A percentile compares a stretch with the other conserved stretches of the same genome.
phyloP scores from a whole-genome alignment of 2,329 filamentous ascomycete species.

The Alternaria consortialis region DNA sequence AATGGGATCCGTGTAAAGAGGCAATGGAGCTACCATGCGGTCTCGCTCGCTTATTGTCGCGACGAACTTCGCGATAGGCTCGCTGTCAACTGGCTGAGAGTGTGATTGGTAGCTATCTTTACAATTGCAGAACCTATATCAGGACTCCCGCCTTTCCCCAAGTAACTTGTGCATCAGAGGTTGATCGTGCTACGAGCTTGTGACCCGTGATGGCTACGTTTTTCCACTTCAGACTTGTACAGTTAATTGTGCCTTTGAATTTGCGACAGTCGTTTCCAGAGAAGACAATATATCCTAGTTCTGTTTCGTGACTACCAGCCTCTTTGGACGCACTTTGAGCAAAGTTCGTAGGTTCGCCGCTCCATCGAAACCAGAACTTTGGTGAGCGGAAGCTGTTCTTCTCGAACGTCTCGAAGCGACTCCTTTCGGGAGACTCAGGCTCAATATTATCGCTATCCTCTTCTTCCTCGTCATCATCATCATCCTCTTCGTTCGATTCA shows the following conservation, averaged over 20 bases:
- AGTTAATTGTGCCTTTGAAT: constrained; percentile 37
- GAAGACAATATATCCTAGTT: constrained; percentile 34
- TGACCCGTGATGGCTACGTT: constrained; percentile 31
- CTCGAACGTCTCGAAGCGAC: constrained; percentile 34
- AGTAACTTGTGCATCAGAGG: constrained; percentile 25
- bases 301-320: constrained; percentile 9
- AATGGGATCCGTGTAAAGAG: neutral
- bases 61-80: neutral
- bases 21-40: neutral
- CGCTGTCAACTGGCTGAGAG: neutral
- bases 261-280: constrained; percentile 33
- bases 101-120: neutral
- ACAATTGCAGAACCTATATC: neutral
- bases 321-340: neutral
- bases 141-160: constrained; percentile 15
- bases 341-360: constrained; percentile 8
- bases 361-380: constrained; percentile 41
- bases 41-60: neutral
- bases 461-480: neutral
- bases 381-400: constrained; percentile 40
- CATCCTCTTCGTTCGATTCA: constrained; percentile 6
- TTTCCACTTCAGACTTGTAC: constrained; percentile 28
- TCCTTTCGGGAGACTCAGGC: constrained; percentile 10
- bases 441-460: constrained; percentile 1
- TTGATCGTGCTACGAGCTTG: constrained; percentile 24